Evolutionary conservation across 352 stramenopile genomes (phyloP).

Genomic region (Blastocystis sp.): DNA sequence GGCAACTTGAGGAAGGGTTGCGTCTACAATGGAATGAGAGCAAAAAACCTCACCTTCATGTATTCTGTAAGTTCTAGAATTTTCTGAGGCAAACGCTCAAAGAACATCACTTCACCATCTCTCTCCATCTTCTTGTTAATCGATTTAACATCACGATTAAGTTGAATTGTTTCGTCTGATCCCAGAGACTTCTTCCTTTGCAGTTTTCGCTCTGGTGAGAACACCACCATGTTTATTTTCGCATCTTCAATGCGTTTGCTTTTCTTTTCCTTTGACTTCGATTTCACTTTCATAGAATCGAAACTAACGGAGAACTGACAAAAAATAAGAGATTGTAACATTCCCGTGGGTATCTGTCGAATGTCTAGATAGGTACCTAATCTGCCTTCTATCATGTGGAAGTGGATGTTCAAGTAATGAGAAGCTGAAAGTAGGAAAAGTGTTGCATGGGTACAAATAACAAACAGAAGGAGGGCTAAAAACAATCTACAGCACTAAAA

Average conservation of each 20-base stretch:
- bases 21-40: background rate
- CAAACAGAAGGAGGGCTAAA: too few species aligned
- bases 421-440: too few species aligned
- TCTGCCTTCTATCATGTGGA: too few species aligned
- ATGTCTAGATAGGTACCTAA: too few species aligned
- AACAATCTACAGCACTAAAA: too few species aligned
- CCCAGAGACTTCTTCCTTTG: background rate
- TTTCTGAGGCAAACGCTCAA: conserved; percentile 45
- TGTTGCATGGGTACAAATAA: too few species aligned
- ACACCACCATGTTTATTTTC: background rate
- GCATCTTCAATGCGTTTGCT: background rate
- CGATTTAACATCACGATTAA: conserved; percentile 40
- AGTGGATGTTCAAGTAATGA: too few species aligned
- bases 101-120: conserved; percentile 54
- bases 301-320: background rate
- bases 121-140: conserved; percentile 64
- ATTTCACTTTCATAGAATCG: background rate
- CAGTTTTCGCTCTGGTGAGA: background rate
- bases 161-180: background rate
- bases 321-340: background rate
- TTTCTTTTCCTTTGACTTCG: conserved; percentile 26
- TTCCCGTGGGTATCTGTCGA: background rate
- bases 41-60: background rate
- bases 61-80: conserved; percentile 55
- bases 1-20: conserved; percentile 46